Base-by-base conservation (phyloP, 169 alveolate genomes). In the Babesia gibsoni region DNA sequence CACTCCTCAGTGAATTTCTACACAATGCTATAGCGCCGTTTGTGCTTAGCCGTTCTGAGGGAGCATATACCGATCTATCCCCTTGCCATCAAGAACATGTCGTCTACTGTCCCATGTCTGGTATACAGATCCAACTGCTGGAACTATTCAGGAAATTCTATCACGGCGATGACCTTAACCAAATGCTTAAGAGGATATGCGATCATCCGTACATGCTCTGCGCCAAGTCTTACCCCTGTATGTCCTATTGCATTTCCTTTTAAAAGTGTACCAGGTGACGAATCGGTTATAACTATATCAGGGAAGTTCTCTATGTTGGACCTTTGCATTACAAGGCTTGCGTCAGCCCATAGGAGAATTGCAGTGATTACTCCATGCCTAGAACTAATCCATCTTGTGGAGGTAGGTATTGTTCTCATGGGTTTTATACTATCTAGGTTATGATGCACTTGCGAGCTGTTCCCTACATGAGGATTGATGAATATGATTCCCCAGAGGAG, bases 381-480 rank as follows among this genome's bases (percentile, higher is more conserved):
- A 1, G 70, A 93, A 53, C 87, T 95, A 88, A 85, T 95, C 46
- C 98, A 95, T 74, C 91, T 95, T 25, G 81, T 95, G 30, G 98
- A 95, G 80, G 98, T 39, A 16, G 16, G 46, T 10, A 12, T 39
- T 10, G 10, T 10, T 39, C 16, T 39, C 46, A 10, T 10, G 10
- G 20, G 10, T 39, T 12, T 39, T 16, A 39, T 16, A 39, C 16
- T 12, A 12, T 39, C 16, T 39, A 39, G 46, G 46, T 39, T 12
- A 94, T 91, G 75, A 7, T 4, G 67, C 18, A 20, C 18, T 4
- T 57, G 23, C 7, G 2, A 30, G 90, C 91, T 53, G 94, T 82
- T 73, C 83, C 89, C 25, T 95, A 93, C 80, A 92, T 98, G 80
- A 82, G 99, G 54, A 87, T 97, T 35, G 99, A 97, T 84, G 99